These are phyloP conservation scores for Casuarina glauca DNA, from an alignment of 306 rosid genomes.

Conservation along the genomic window DNA sequence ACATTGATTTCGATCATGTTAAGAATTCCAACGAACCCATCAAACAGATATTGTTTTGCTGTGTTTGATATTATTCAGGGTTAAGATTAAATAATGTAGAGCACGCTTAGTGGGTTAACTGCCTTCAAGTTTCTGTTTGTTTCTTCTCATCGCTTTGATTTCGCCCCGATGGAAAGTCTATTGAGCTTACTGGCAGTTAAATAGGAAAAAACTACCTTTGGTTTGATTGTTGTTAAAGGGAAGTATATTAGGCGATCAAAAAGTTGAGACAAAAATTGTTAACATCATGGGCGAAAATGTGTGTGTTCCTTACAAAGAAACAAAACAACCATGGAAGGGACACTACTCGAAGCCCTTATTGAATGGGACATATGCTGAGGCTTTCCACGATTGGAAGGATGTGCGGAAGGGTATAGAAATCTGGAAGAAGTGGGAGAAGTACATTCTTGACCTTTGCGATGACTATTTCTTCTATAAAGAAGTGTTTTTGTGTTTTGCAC, in stretches of 20 bases:
- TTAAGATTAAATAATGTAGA: background rate
- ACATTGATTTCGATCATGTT: no score
- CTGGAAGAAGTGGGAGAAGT: conserved; percentile 82
- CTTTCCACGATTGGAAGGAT: conserved; percentile 66
- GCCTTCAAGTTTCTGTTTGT: background rate
- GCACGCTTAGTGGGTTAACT: background rate
- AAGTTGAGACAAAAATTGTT: background rate
- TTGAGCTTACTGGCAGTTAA: no score
- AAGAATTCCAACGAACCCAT: no score
- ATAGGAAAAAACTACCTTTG: no score
- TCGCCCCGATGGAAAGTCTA: background rate
- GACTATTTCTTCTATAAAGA: conserved; percentile 79
- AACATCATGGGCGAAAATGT: conserved; percentile 48
- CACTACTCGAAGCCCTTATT: conserved; percentile 72
- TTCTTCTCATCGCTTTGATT: background rate
- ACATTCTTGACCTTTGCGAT: conserved; percentile 78
- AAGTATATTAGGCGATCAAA: background rate
- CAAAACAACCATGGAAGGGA: conserved; percentile 30
- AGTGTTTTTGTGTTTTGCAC: conserved; percentile 44
- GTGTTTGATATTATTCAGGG: no score
- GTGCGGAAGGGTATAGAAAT: conserved; percentile 71
- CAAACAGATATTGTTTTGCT: background rate
- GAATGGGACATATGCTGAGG: conserved; percentile 68
- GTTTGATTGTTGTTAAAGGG: background rate
- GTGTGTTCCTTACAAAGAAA: conserved; percentile 28